Percentiles rank a stretch among this genome's conserved stretches.
phyloP scores from a whole-genome alignment of 768 basidiomycete genomes.

The Amanita phalloides region DNA sequence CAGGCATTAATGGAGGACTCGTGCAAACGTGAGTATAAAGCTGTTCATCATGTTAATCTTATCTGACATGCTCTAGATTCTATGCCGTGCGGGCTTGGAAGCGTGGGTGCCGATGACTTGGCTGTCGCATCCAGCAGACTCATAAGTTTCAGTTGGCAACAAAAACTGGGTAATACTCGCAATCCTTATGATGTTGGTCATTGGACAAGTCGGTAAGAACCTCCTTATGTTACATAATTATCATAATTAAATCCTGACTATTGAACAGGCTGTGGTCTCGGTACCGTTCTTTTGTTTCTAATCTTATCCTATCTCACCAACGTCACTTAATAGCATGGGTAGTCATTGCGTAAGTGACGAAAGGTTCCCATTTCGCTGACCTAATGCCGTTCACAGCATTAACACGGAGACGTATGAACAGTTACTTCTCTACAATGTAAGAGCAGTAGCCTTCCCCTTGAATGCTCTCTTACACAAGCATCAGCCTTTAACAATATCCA shows the following conservation, averaged over 20 bases:
- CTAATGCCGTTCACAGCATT: constrained; percentile 11
- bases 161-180: constrained; percentile 22
- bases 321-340: constrained; percentile 24
- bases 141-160: constrained; percentile 26
- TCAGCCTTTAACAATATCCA: constrained; percentile 27
- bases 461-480: background rate
- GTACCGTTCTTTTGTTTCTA: constrained; percentile 12
- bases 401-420: constrained; percentile 22
- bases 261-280: constrained; percentile 20
- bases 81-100: constrained; percentile 38
- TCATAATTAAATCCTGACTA: background rate
- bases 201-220: constrained; percentile 20
- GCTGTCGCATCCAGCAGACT: background rate
- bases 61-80: constrained; percentile 23
- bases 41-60: background rate
- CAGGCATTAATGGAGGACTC: constrained; percentile 36
- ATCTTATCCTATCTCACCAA: background rate
- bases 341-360: constrained; percentile 24
- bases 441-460: background rate
- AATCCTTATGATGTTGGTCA: constrained; percentile 20
- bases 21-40: constrained; percentile 34
- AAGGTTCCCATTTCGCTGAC: background rate
- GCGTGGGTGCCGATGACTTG: constrained; percentile 16
- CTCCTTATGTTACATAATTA: background rate
- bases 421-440: constrained; percentile 22